Conservation (phyloP, 331 rosid genomes). For the Phaseolus coccineus region DNA sequence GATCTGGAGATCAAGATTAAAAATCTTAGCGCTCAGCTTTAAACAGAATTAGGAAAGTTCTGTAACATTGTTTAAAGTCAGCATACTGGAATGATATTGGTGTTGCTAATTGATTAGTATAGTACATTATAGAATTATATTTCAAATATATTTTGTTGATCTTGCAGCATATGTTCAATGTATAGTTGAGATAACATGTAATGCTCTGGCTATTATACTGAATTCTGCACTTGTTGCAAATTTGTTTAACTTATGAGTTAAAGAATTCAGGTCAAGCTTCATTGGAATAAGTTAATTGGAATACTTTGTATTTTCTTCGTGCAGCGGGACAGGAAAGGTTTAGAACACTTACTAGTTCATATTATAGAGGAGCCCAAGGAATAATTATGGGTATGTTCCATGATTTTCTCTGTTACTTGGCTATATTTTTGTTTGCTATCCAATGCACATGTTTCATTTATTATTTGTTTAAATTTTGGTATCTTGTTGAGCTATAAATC, state of each 20-base stretch:
- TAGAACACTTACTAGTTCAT: conserved; percentile 86
- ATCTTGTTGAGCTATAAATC: conserved; percentile 25
- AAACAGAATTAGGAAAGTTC: background rate
- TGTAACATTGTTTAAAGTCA: background rate
- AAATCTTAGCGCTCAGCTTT: background rate
- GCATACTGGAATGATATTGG: background rate
- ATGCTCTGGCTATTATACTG: background rate
- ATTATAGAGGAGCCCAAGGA: conserved; percentile 89
- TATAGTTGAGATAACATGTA: background rate
- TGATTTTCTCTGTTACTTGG: conserved; percentile 15
- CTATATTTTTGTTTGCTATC: background rate
- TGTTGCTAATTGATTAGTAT: background rate
- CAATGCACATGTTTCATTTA: background rate
- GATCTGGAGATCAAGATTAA: background rate
- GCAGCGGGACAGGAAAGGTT: conserved; percentile 93
- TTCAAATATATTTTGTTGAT: background rate
- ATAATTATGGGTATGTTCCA: conserved; percentile 75
- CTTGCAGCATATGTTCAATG: background rate
- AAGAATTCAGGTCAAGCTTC: conserved; percentile 22
- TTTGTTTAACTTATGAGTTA: background rate
- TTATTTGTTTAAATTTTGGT: conserved; percentile 13
- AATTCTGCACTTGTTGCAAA: conserved; percentile 28
- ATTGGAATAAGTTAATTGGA: conserved; percentile 12
- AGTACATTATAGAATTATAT: background rate
- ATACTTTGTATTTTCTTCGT: conserved; percentile 33